Evolutionary conservation across 2,329 filamentous ascomycete species (phyloP), one percentile per base, ranked within the genome.

Genomic region (Penicillium decumbens): DNA sequence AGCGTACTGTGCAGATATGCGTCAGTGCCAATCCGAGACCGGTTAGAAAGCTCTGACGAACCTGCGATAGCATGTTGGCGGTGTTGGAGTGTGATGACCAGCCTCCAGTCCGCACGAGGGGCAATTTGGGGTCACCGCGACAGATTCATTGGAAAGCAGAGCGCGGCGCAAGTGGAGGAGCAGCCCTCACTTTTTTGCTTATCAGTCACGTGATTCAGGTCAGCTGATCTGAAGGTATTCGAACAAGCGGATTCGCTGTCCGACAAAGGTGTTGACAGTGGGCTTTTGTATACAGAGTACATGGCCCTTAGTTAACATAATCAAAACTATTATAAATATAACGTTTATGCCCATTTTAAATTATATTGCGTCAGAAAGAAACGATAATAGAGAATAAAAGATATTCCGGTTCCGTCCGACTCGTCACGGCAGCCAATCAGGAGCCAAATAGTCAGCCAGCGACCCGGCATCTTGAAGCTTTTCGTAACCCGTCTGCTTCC

Each of bases 81-180:
- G 47, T 78, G 82, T 82, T 80, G 83, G 84, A 87, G 83, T 86
- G 83, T 86, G 83, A 85, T 80, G 84, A 80, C 81, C 81, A 83
- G 78, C 80, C 85, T 85, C 55, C 57, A 55, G 55, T 62, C 55
- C 85, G 84, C 85, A 84, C 87, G 83, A 87, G 82, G 83, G 71
- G 75, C 77, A 78, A 76, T 71, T 71, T 74, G 8, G 73, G 83
- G 77, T 88, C 92, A 88, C 80, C 83, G 79, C 55, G 53, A 52
- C 50, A 57, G 54, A 55, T 59, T 62, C 69, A 69, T 68, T 37
- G 53, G 53, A 57, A 57, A 28, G 53, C 20, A 44, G 29, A 35
- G 39, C 25, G 33, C 30, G 45, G 24, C 23, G 38, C 41, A 32
- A 41, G 27, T 45, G 41, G 30, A 20, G 18, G 25, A 38, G 24